Percentiles rank a stretch among this genome's conserved stretches.
Evolutionary conservation across 2,329 filamentous ascomycete species (phyloP).

Genomic region (Sporothrix euskadiensis): DNA sequence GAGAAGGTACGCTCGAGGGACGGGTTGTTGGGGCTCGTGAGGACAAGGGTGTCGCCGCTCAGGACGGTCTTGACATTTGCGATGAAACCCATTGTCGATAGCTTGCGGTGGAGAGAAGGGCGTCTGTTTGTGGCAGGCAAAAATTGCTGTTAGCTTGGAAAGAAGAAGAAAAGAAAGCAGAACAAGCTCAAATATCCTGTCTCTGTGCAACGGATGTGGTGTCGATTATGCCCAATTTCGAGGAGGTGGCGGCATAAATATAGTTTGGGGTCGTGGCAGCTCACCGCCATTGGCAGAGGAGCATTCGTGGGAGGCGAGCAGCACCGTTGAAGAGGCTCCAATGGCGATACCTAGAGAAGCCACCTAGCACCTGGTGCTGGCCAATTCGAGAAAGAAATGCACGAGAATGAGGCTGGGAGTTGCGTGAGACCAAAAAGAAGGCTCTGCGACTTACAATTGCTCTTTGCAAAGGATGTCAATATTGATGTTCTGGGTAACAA

Average conservation of each 20-base stretch:
- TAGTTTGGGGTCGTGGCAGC: neutral
- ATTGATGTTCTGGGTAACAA: neutral
- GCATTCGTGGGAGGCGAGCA: neutral
- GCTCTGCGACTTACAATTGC: constrained; percentile 14
- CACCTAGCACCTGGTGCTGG: neutral
- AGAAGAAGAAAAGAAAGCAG: neutral
- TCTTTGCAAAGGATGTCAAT: neutral
- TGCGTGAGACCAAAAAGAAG: neutral
- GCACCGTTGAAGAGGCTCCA: neutral
- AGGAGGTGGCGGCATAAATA: neutral
- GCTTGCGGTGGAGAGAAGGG: neutral
- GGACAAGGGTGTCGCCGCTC: constrained; percentile 87
- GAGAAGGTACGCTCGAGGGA: constrained; percentile 82
- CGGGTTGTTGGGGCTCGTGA: constrained; percentile 79
- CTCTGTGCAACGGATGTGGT: neutral
- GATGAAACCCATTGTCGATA: constrained; percentile 53
- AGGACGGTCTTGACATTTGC: constrained; percentile 89
- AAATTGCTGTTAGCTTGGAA: neutral
- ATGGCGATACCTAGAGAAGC: neutral
- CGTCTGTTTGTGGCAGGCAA: neutral
- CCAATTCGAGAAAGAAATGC: neutral
- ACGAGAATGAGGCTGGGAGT: neutral
- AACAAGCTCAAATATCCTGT: neutral
- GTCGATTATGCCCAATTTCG: neutral
- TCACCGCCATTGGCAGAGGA: constrained; percentile 18